These are phyloP conservation scores for Mycena metata DNA, from an alignment of 768 basidiomycete genomes.

Conservation along the genomic window DNA sequence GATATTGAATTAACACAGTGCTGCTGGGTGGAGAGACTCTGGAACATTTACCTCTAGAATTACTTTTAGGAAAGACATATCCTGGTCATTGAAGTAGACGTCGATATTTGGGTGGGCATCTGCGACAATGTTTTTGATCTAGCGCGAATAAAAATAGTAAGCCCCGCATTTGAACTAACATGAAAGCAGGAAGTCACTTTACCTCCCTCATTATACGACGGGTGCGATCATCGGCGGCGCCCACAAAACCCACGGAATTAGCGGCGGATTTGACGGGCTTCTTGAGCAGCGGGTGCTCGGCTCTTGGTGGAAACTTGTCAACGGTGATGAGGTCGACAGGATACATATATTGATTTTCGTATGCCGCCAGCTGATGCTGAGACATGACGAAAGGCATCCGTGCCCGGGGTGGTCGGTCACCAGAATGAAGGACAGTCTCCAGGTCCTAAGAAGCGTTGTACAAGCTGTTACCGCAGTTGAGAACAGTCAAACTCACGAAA, in stretches of 20 bases:
- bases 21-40: too few relatives aligned
- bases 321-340: constrained; percentile 44
- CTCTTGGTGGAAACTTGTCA: constrained; percentile 43
- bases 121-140: constrained; percentile 41
- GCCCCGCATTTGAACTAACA: too few relatives aligned
- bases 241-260: constrained; percentile 3
- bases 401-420: constrained; percentile 39
- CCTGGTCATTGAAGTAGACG: constrained; percentile 43
- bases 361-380: constrained; percentile 1
- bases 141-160: neutral
- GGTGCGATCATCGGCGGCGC: constrained; percentile 38
- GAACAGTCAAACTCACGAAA: constrained; percentile 38
- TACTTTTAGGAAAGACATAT: constrained; percentile 48
- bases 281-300: constrained; percentile 40
- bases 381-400: constrained; percentile 22
- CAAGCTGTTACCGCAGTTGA: neutral
- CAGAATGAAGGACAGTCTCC: constrained; percentile 47
- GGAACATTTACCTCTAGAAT: constrained; percentile 40
- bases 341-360: constrained; percentile 25
- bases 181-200: neutral
- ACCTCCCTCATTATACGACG: constrained; percentile 48
- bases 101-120: constrained; percentile 47
- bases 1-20: neutral
- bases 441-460: constrained; percentile 40
- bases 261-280: constrained; percentile 39